Conservation (phyloP, 306 rosid genomes). For the Adenanthera pavonina region DNA sequence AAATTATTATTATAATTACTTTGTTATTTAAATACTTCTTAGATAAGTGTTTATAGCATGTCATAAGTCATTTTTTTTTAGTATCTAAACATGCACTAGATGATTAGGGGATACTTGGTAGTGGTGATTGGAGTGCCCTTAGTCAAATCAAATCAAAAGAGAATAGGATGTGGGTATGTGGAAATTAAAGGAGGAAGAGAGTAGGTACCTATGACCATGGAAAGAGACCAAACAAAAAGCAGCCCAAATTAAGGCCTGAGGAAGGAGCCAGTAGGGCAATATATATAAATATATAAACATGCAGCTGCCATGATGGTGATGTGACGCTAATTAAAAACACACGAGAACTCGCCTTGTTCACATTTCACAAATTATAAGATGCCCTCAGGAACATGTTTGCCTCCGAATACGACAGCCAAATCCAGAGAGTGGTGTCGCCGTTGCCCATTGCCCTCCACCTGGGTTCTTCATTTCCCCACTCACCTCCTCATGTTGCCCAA, state of each 20-base stretch:
- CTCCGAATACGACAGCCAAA: not conserved
- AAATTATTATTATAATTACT: too few relatives aligned
- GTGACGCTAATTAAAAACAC: not conserved
- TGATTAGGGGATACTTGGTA: too few relatives aligned
- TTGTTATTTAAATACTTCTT: too few relatives aligned
- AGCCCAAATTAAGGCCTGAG: not conserved
- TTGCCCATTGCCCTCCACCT: not conserved
- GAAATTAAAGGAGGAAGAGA: not conserved
- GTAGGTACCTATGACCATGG: not conserved
- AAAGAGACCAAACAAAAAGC: not conserved
- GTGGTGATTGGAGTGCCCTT: not conserved
- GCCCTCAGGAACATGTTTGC: too few relatives aligned
- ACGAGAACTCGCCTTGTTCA: not conserved
- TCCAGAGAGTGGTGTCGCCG: too few relatives aligned
- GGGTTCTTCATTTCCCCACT: not conserved
- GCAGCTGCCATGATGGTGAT: not conserved
- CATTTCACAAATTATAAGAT: not conserved
- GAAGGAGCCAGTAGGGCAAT: not conserved
- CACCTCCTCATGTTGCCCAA: not conserved
- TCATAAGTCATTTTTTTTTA: too few relatives aligned
- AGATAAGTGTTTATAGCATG: too few relatives aligned
- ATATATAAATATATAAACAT: not conserved
- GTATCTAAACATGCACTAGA: too few relatives aligned
- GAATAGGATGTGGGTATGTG: not conserved
- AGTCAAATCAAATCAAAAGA: not conserved